Conservation (phyloP, 805 yeast species). For the Barnettozyma californica region DNA sequence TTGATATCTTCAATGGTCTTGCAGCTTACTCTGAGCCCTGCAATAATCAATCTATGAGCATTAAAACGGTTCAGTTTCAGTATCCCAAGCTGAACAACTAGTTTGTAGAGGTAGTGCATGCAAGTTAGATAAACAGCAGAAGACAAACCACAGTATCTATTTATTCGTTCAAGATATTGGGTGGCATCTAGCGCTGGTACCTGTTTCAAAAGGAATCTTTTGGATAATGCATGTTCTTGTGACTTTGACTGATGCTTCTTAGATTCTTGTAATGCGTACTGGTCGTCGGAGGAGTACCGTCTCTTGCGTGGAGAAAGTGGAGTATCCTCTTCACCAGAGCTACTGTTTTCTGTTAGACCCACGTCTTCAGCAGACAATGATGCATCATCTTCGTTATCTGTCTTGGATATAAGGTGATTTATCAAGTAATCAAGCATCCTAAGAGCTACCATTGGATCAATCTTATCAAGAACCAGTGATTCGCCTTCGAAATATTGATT, state of each 20-base stretch:
- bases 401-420: background rate
- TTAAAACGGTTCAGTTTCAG: conserved; percentile 33
- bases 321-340: conserved; percentile 1
- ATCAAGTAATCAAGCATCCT: conserved; percentile 8
- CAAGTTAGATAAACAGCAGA: conserved; percentile 27
- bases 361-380: conserved; percentile 1
- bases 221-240: conserved; percentile 19
- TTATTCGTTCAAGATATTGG: conserved; percentile 25
- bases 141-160: conserved; percentile 25
- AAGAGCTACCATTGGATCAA: conserved; percentile 9
- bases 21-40: conserved; percentile 41
- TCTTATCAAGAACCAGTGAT: background rate
- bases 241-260: background rate
- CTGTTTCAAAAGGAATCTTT: conserved; percentile 20
- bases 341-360: background rate
- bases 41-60: conserved; percentile 39
- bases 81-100: conserved; percentile 13
- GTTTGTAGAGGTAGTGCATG: conserved; percentile 21
- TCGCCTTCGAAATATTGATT: conserved; percentile 1
- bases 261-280: background rate
- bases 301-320: conserved; percentile 19
- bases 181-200: conserved; percentile 22
- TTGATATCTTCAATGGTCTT: conserved; percentile 43
- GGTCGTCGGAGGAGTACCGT: background rate
- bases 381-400: background rate